Base-by-base conservation (phyloP, 495 filamentous ascomycete genomes). In the Lepidopterella palustris region DNA sequence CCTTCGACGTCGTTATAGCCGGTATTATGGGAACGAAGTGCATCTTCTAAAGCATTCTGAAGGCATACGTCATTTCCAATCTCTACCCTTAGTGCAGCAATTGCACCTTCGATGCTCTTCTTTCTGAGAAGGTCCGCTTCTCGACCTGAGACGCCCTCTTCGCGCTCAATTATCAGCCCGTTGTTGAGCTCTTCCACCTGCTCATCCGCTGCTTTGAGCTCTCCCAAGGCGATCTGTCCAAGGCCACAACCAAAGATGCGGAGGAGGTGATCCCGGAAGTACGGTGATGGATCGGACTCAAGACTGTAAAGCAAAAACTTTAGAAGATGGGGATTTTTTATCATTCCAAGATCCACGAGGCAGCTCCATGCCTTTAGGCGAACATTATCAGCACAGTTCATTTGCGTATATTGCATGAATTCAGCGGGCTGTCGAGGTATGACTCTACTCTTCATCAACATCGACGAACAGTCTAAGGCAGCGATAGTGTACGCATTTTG, bases 401-500 rank as follows among this genome's bases (percentile, higher is more conserved):
- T 80, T 55, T 85, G 81, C 0, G 90, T 84, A 67, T 97, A 97
- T 48, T 87, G 83, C 28, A 95, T 69, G 70, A 97, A 89, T 54
- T 88, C 84, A 66, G 83, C 72, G 0, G 82, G 69, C 45, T 84
- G 80, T 13, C 75, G 53, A 2, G 83, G 79, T 27, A 87, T 82
- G 47, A 90, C 79, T 11, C 81, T 79, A 9, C 83, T 85, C 68
- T 87, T 82, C 78, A 89, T 88, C 24, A 96, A 74, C 49, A 76
- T 79, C 71, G 83, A 79, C 59, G 87, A 83, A 72, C 88, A 90
- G n/a, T 87, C 79, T 21, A 97, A 73, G 3, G 90, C 90, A 5
- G 92, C 87, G 32, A 80, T 79, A 0, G 95, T 90, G 70, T 90
- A 90, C 55, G 95, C 79, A 62, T 97, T 99, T 56, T 96, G 90